These are phyloP conservation scores for Sporobolus alterniflorus DNA, from an alignment of 202 grass and related monocot genomes.

Conservation along the genomic window DNA sequence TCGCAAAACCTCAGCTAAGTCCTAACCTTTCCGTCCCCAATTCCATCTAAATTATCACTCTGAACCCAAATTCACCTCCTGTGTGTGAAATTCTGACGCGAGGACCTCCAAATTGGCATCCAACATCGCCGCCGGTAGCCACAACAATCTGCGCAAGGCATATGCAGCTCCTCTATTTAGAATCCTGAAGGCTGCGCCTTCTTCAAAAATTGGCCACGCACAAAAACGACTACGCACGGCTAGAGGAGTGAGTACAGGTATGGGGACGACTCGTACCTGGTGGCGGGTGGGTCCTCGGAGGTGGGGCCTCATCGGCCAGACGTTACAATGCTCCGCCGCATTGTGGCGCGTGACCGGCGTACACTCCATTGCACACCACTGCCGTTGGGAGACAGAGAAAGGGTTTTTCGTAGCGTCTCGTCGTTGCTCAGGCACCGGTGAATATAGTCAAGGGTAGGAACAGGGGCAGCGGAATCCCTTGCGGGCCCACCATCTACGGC, in stretches of 20 bases:
- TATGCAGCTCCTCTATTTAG: background rate
- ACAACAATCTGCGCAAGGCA: background rate
- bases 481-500: background rate
- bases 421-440: too few relatives aligned
- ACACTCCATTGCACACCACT: too few relatives aligned
- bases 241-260: background rate
- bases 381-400: too few relatives aligned
- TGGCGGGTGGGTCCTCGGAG: background rate
- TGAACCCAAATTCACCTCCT: background rate
- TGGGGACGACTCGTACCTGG: conserved; percentile 2
- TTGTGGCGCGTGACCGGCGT: too few relatives aligned
- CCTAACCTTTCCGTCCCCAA: background rate
- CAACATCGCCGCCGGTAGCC: background rate
- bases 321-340: too few relatives aligned
- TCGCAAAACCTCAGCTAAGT: background rate
- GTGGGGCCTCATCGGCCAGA: background rate
- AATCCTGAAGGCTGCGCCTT: background rate
- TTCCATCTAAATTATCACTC: background rate
- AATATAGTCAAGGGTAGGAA: too few relatives aligned
- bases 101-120: background rate
- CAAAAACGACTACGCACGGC: background rate
- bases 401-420: too few relatives aligned
- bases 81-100: background rate
- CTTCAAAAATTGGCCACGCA: background rate
- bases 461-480: too few relatives aligned